Conservation (phyloP, 2,329 filamentous ascomycete genomes). For the Colletotrichum acutatum region DNA sequence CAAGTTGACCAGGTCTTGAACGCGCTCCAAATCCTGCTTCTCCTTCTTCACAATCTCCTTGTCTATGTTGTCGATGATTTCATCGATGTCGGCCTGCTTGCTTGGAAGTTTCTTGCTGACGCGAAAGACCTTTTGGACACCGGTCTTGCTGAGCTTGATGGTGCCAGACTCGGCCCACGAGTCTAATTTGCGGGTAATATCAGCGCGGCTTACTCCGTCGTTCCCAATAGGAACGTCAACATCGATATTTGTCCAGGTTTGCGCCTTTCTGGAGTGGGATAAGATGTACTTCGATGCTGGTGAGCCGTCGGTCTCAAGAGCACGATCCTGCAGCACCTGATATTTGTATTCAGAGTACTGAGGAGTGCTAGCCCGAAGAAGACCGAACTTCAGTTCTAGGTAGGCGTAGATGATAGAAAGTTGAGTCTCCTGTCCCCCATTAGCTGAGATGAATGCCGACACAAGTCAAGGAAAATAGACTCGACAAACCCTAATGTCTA, state of each 20-base stretch:
- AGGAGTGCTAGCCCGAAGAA: slow-evolving; percentile 66
- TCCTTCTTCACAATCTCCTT: slow-evolving; percentile 62
- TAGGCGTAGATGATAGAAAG: slow-evolving; percentile 64
- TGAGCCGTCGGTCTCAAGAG: slow-evolving; percentile 49
- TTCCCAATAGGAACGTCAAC: slow-evolving; percentile 51
- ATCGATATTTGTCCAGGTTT: slow-evolving; percentile 59
- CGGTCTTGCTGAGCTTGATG: slow-evolving; percentile 62
- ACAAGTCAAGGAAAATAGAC: slow-evolving; percentile 42
- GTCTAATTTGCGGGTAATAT: slow-evolving; percentile 66
- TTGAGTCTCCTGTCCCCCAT: slow-evolving; percentile 8
- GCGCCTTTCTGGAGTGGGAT: slow-evolving; percentile 50
- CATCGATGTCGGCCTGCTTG: slow-evolving; percentile 52
- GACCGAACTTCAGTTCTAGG: slow-evolving; percentile 67
- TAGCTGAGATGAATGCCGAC: background rate
- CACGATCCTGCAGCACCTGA: slow-evolving; percentile 45
- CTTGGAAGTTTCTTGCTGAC: slow-evolving; percentile 59
- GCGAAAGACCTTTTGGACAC: slow-evolving; percentile 65
- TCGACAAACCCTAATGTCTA: slow-evolving; percentile 63
- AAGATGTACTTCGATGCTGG: slow-evolving; percentile 57
- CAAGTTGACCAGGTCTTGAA: slow-evolving; percentile 61
- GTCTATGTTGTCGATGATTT: slow-evolving; percentile 59
- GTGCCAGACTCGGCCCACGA: slow-evolving; percentile 59
- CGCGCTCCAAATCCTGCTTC: slow-evolving; percentile 61
- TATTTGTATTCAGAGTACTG: slow-evolving; percentile 68
- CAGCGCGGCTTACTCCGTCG: slow-evolving; percentile 51